Evolutionary conservation across 148 eudicot species (phyloP).

Genomic region (Rheum nobile): DNA sequence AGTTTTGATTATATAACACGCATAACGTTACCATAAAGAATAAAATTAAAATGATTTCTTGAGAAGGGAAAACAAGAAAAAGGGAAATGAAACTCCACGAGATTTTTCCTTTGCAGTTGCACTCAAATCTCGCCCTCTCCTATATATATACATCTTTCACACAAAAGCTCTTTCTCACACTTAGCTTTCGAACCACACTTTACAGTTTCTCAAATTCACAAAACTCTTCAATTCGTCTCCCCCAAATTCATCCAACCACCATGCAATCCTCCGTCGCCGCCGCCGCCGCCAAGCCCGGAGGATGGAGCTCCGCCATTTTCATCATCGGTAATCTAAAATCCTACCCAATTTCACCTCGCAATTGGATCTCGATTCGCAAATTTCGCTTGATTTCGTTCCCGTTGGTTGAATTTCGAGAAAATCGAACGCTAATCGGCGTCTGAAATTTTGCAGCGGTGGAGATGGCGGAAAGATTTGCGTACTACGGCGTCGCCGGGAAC

Average conservation of each 20-base stretch:
- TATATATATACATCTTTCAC: not conserved
- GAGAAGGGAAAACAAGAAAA: not conserved
- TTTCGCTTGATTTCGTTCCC: not conserved
- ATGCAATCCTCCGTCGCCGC: not conserved
- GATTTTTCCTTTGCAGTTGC: not conserved
- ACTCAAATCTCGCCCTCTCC: not conserved
- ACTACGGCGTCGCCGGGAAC: slow-evolving; percentile 38
- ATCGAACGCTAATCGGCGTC: not conserved
- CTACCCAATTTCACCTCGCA: not conserved
- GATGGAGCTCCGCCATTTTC: slow-evolving; percentile 51
- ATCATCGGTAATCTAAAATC: slow-evolving; percentile 30
- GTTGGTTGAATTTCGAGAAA: not conserved
- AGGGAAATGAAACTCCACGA: not conserved
- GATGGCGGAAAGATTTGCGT: slow-evolving; percentile 39
- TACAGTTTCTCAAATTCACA: not conserved
- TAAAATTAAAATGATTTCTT: not conserved
- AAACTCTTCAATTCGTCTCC: not conserved
- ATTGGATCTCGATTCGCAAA: not conserved
- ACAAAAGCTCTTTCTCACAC: slow-evolving; percentile 1
- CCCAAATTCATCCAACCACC: not conserved
- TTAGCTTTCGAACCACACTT: not conserved
- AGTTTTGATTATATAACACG: too few species aligned
- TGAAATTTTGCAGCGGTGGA: slow-evolving; percentile 26
- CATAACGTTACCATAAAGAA: too few species aligned
- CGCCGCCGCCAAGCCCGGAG: slow-evolving; percentile 14